Evolutionary conservation across 2,329 filamentous ascomycete species (phyloP), one percentile per base, ranked within the genome.

Genomic region (Calonectria pseudoreteaudii): DNA sequence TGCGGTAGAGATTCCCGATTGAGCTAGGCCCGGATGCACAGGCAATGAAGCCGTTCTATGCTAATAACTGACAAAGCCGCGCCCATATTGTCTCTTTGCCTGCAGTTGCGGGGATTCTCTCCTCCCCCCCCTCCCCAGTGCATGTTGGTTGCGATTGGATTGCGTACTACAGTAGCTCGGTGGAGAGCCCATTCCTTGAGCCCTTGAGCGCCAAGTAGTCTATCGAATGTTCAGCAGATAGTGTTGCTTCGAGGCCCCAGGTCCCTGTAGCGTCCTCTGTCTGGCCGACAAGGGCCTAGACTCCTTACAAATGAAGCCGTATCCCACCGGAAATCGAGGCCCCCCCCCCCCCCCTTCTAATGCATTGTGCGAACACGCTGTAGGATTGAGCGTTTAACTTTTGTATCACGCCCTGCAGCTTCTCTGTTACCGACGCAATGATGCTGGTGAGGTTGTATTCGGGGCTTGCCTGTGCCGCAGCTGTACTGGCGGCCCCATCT

Each of bases 361-460:
- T 34, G 34, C 56, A 41, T 41, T 62, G n/a, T n/a, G 56, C 44
- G 9, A 47, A 60, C 18, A 60, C 18, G n/a, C 23, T 41, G 23
- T 31, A n/a, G 44, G 64, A 67, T 23, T 58, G 62, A 44, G 62
- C 26, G 34, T 71, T 64, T 50, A 71, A 49, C 50, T 67, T 71
- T 67, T 23, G 60, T 44, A 31, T 47, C 41, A 50, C 64, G 41
- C 50, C 31, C 49, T 52, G 58, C 28, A 20, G 38, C n/a, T 47
- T 47, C 41, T 60, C n/a, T 23, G 26, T 60, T 23, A n/a, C 60
- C 49, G n/a, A 30, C 13, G 11, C 30, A 38, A 60, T 18, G 26
- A 78, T 78, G 77, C 68, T 78, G 70, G 70, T 71, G 53, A 71
- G 72, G 60, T 73, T 66, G 66, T 72, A 73, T 71, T 64, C 74